Percentiles rank a stretch among this genome's conserved stretches.
Conservation (phyloP, 2,329 filamentous ascomycete genomes). For the Phoma sp. region DNA sequence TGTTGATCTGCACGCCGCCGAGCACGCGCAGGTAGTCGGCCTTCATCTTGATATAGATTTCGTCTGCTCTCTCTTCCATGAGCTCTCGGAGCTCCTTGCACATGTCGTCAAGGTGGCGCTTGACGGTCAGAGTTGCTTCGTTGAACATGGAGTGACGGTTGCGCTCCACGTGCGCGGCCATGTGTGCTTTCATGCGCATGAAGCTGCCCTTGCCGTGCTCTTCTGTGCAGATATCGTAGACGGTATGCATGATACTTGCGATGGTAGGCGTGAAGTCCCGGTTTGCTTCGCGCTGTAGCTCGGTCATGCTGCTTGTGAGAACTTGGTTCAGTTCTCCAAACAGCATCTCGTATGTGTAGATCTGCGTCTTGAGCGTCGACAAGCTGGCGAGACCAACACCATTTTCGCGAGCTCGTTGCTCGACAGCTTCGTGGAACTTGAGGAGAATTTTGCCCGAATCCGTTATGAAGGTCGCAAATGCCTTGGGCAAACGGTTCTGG, state of each 20-base stretch:
- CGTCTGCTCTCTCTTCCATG: constrained; percentile 55
- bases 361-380: constrained; percentile 50
- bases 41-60: constrained; percentile 49
- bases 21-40: constrained; percentile 49
- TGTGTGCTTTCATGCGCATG: constrained; percentile 59
- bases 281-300: constrained; percentile 59
- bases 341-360: constrained; percentile 51
- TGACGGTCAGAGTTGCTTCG: constrained; percentile 52
- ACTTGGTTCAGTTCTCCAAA: constrained; percentile 48
- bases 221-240: constrained; percentile 54
- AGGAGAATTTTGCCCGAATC: constrained; percentile 42
- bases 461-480: constrained; percentile 47
- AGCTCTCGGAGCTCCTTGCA: constrained; percentile 51
- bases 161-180: constrained; percentile 54
- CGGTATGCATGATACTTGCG: constrained; percentile 52
- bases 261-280: constrained; percentile 61
- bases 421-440: constrained; percentile 53
- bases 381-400: constrained; percentile 52
- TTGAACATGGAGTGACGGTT: constrained; percentile 58
- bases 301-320: constrained; percentile 50
- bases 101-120: constrained; percentile 50
- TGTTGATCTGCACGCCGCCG: constrained; percentile 27
- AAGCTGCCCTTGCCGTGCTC: constrained; percentile 58
- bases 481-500: constrained; percentile 50
- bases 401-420: constrained; percentile 47